Conservation (phyloP, 2,329 filamentous ascomycete species). For the Diaporthe citriasiana region DNA sequence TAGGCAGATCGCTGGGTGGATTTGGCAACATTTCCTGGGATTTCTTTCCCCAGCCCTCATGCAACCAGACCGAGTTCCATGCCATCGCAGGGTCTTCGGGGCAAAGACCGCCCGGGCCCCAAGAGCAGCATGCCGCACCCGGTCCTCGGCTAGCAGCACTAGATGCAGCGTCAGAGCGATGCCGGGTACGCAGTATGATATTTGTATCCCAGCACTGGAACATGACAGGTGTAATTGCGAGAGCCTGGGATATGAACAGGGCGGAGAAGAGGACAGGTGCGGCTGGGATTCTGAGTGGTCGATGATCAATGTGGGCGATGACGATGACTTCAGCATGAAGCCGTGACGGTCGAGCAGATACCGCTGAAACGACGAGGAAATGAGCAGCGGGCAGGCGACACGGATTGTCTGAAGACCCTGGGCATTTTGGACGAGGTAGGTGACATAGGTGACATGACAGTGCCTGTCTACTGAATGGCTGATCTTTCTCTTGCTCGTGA, state of each 20-base stretch:
- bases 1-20: conserved; percentile 28
- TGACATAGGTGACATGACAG: conserved; percentile 15
- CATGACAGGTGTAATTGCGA: not conserved
- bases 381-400: conserved; percentile 19
- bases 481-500: conserved; percentile 5
- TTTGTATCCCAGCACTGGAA: not conserved
- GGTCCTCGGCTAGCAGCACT: not conserved
- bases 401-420: conserved; percentile 19
- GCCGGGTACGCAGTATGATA: conserved; percentile 6
- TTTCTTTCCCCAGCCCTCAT: conserved; percentile 3
- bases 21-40: conserved; percentile 4
- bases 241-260: conserved; percentile 1
- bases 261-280: not conserved
- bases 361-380: conserved; percentile 16
- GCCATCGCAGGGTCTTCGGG: conserved; percentile 5
- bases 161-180: not conserved
- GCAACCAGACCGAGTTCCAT: conserved; percentile 1
- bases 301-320: conserved; percentile 1
- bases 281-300: conserved; percentile 6
- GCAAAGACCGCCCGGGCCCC: conserved; percentile 19
- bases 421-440: not conserved
- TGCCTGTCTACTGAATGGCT: not conserved
- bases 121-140: conserved; percentile 12
- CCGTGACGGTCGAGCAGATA: not conserved
- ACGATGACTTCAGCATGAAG: conserved; percentile 24